Evolutionary conservation across 805 yeast genomes (phyloP), one percentile per base, ranked within the genome.

Genomic region (Tetrapisispora nanseiensis): DNA sequence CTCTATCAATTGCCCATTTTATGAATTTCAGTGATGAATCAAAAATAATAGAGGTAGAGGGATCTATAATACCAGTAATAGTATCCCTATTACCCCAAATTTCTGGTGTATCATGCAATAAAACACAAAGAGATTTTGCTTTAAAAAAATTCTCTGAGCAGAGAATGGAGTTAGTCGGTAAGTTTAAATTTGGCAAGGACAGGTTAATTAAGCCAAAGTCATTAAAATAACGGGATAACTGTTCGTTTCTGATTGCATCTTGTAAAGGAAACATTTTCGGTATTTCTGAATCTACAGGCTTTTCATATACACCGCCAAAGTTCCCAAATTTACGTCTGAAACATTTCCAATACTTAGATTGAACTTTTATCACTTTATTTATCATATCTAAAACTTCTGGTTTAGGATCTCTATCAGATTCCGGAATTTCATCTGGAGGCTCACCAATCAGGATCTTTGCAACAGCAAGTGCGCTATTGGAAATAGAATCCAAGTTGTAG

Each of bases 401-500:
- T 43, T 78, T 78, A 0, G 97, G 95, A 40, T 78, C 71, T 32
- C 46, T 51, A 7, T 46, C 28, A 12, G 63, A 58, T 5, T 77
- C 71, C 31, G 76, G 73, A 28, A 87, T 70, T 50, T 75, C 76
- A 44, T 84, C 94, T 1, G 98, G 97, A 3, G 97, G 95, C 58
- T 92, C 97, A 6, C 98, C 98, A 16, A 92, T 72, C 37, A 92
- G 68, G 0, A 84, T 90, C 59, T 87, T 86, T 3, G 96, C 83
- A 4, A 92, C 97, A 1, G 92, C 90, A 38, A 92, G 67, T 0
- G 97, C 98, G 46, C 95, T 82, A 36, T 76, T 77, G 20, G 95
- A 85, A 47, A 89, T 92, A 2, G 97, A 76, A 54, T 87, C 95
- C 45, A 92, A 69, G 56, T 86, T 90, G 62, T 92, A 92, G 1